Evolutionary conservation across 257 asterid genomes (phyloP), one percentile per base, ranked within the genome.

Genomic region (Ballota nigra): DNA sequence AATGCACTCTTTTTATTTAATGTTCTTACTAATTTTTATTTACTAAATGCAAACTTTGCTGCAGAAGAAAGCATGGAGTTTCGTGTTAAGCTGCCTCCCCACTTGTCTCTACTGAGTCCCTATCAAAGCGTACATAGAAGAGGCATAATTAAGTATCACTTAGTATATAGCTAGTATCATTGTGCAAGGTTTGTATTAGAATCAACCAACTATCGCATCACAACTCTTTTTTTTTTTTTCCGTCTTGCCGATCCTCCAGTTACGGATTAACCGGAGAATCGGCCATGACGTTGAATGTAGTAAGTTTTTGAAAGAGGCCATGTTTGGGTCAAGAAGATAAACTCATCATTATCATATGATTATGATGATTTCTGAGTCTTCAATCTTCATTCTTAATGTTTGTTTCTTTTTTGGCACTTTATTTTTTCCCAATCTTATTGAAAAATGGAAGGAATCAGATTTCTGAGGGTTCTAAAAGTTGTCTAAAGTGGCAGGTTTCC

Each of bases 11-110:
- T n/a, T n/a, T n/a, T n/a, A n/a, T n/a, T n/a, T n/a, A n/a, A n/a
- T n/a, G n/a, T n/a, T n/a, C n/a, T n/a, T n/a, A n/a, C n/a, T n/a
- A n/a, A n/a, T 16, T 16, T 16, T 4, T 20, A 28, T 18, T 16
- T n/a, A n/a, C n/a, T n/a, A 47, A 36, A 67, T 34, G 5, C 2
- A 47, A 20, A 8, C 0, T 8, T 36, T 41, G 7, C 56, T 70
- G 77, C 90, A 89, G 96, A 90, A 80, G 86, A 80, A 78, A 65
- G 73, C 71, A 18, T 73, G 91, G 87, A 75, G 87, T 7, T 70
- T 88, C 66, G 73, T 88, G 15, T 74, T 86, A 45, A 80, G 86
- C 86, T 90, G 95, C 82, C 53, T 90, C 16, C 91, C 89, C 9
- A 65, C 75, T 2, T 75, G 86, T 53, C 82, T 47, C 33, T 60